phyloP scores from a whole-genome alignment of 2,329 filamentous ascomycete genomes.

The Ampelomyces quisqualis region DNA sequence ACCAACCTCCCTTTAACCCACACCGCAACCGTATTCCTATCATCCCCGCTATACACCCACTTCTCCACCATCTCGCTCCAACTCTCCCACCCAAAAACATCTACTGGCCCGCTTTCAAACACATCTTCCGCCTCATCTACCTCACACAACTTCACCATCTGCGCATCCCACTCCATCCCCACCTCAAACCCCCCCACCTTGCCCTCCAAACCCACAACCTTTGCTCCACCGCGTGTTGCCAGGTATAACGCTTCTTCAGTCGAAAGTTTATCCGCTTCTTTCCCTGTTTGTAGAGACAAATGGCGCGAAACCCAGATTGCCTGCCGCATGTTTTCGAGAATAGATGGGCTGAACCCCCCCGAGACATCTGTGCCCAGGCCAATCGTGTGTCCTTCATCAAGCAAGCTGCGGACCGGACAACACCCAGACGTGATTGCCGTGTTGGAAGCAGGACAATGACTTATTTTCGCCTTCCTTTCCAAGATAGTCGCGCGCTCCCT shows the following conservation, averaged over 20 bases:
- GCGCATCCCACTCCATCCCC: conserved; percentile 89
- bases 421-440: conserved; percentile 76
- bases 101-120: conserved; percentile 65
- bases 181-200: conserved; percentile 78
- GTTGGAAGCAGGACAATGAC: conserved; percentile 88
- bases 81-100: conserved; percentile 88
- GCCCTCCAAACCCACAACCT: conserved; percentile 71
- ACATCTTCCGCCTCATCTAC: conserved; percentile 43
- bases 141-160: conserved; percentile 67
- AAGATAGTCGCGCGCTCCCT: conserved; percentile 67
- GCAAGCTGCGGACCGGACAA: conserved; percentile 71
- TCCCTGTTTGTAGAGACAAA: conserved; percentile 56
- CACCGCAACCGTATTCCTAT: conserved; percentile 82
- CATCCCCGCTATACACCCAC: conserved; percentile 93
- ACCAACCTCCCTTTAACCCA: conserved; percentile 88
- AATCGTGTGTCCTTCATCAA: conserved; percentile 73
- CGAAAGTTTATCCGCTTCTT: conserved; percentile 63
- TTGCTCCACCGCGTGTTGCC: conserved; percentile 83
- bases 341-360: conserved; percentile 79
- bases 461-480: conserved; percentile 63
- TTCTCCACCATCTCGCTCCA: conserved; percentile 86
- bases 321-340: conserved; percentile 81
- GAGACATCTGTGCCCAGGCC: conserved; percentile 89
- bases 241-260: conserved; percentile 85
- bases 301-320: conserved; percentile 76